Percentiles rank a stretch among this genome's conserved stretches.
Conservation (phyloP, 805 yeast species). For the Lipomyces starkeyi region DNA sequence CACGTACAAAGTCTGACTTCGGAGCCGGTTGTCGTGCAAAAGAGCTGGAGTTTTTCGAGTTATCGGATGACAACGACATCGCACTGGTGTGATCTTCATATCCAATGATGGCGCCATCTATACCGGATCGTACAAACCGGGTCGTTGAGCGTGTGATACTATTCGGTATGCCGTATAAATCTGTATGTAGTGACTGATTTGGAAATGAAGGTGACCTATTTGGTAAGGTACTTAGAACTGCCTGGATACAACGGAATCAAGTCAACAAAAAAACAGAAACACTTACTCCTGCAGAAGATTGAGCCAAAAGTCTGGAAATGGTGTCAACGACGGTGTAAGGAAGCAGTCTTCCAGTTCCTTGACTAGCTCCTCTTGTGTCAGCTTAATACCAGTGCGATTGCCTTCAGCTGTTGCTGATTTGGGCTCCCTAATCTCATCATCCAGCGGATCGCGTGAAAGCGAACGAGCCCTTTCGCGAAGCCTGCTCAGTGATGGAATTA, state of each 20-base stretch:
- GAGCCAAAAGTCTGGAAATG: constrained; percentile 71
- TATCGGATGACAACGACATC: constrained; percentile 53
- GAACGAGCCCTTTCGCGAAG: not conserved
- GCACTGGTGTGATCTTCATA: constrained; percentile 65
- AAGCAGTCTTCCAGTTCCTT: constrained; percentile 51
- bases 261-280: not conserved
- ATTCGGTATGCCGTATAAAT: constrained; percentile 63
- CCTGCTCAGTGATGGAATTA: not conserved
- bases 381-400: constrained; percentile 13
- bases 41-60: constrained; percentile 73
- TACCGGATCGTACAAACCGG: constrained; percentile 74
- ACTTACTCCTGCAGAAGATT: constrained; percentile 63
- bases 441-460: not conserved
- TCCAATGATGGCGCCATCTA: constrained; percentile 69
- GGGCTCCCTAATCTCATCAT: not conserved
- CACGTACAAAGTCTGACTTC: constrained; percentile 67
- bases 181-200: constrained; percentile 50
- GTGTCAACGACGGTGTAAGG: constrained; percentile 65
- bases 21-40: constrained; percentile 62
- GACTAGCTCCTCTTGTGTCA: constrained; percentile 22
- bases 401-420: not conserved
- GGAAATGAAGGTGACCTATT: constrained; percentile 42
- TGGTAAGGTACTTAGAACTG: not conserved
- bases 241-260: not conserved
- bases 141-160: constrained; percentile 67